These are phyloP conservation scores for Penicillium sp. DNA, from an alignment of 2,329 filamentous ascomycete genomes.

Conservation along the genomic window DNA sequence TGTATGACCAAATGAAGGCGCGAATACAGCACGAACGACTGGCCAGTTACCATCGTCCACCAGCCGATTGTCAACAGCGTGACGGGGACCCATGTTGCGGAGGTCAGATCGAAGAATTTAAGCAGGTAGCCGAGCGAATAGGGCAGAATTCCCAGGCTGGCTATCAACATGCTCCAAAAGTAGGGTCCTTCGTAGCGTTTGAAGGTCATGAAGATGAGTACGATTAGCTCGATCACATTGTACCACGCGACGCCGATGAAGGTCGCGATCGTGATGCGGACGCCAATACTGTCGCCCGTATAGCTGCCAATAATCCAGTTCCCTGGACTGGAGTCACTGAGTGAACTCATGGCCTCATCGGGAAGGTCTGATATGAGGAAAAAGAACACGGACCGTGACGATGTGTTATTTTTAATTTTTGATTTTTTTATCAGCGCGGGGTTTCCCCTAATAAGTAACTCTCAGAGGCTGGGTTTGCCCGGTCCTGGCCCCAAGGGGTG, in stretches of 20 bases:
- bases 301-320: conserved; percentile 32
- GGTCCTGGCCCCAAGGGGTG: conserved; percentile 5
- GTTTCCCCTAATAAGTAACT: neutral
- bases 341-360: conserved; percentile 23
- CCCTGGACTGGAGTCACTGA: conserved; percentile 27
- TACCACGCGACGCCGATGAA: conserved; percentile 32
- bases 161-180: conserved; percentile 50
- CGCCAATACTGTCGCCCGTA: conserved; percentile 25
- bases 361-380: conserved; percentile 6
- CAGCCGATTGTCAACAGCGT: conserved; percentile 51
- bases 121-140: conserved; percentile 36
- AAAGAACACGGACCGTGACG: conserved; percentile 3
- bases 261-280: conserved; percentile 30
- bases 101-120: conserved; percentile 28
- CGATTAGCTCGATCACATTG: conserved; percentile 45
- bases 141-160: conserved; percentile 47
- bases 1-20: conserved; percentile 58
- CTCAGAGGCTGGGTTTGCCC: neutral
- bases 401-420: neutral
- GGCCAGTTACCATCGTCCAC: conserved; percentile 59
- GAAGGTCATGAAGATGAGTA: conserved; percentile 50
- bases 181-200: conserved; percentile 49
- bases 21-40: conserved; percentile 60
- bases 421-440: conserved; percentile 1
- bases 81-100: conserved; percentile 27